Evolutionary conservation across 2,329 filamentous ascomycete species (phyloP), one percentile per base, ranked within the genome.

Genomic region (Orbilia quercus): DNA sequence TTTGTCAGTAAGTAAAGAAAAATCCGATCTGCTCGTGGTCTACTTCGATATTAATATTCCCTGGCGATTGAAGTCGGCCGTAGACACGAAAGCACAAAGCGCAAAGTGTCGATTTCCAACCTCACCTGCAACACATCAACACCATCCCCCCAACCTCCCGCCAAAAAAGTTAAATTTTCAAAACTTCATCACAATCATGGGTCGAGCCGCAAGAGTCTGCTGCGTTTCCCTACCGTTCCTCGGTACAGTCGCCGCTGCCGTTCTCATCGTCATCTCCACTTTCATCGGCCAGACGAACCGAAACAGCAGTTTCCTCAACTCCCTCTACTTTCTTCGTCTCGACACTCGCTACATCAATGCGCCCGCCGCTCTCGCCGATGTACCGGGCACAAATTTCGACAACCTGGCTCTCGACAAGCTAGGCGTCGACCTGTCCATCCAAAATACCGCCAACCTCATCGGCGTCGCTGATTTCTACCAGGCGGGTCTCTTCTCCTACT

Each of bases 401-500:
- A 69, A 71, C 28, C 48, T 64, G 14, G 36, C 54, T 77, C 44
- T 75, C 22, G 70, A 76, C 18, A 44, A 76, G 23, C 48, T 76
- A 22, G 73, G 76, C 38, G 75, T 72, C 23, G 78, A 80, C 75
- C 77, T 77, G 36, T 77, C 76, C 44, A 75, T 69, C 42, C 81
- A 88, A 74, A 82, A 88, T 50, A 88, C 85, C 2, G 86, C 86
- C 6, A 76, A 80, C 0, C 82, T 86, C 22, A 84, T 91, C 45
- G 84, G 86, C 62, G 85, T 96, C 70, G 86, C 85, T 78, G 88
- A 94, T 79, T 84, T 88, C 78, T 98, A 97, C 85, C 86, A 90
- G 74, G 84, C 98, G 79, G 87, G 86, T 79, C 85, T 98, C 38
- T 96, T 91, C 90, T 90, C 90, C 80, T 96, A 92, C 85, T 98